Percentiles rank a stretch among this genome's conserved stretches.
phyloP scores from a whole-genome alignment of 2,329 filamentous ascomycete genomes.

The Penicillium thymicola region DNA sequence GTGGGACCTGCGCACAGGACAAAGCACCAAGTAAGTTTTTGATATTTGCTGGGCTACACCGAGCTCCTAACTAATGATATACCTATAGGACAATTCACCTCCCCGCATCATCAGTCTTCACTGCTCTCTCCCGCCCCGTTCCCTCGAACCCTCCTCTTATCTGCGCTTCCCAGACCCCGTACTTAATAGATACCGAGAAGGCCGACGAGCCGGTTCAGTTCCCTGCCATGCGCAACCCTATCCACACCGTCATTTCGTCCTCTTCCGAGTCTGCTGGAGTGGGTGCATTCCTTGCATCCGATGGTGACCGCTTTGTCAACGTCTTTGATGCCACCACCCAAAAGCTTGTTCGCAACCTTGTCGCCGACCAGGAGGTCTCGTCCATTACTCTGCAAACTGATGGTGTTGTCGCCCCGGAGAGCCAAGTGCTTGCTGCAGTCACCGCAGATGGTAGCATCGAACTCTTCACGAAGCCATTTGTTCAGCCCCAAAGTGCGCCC shows the following conservation, averaged over 20 bases:
- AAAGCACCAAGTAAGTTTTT: conserved; percentile 42
- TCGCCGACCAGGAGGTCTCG: conserved; percentile 48
- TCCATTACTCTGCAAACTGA: conserved; percentile 36
- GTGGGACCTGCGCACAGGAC: conserved; percentile 49
- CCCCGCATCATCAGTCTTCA: conserved; percentile 39
- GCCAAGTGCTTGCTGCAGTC: conserved; percentile 46
- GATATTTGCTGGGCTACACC: conserved; percentile 3
- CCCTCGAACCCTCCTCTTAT: conserved; percentile 44
- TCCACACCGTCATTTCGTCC: conserved; percentile 48
- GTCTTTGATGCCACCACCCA: conserved; percentile 45
- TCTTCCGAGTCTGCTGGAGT: conserved; percentile 32
- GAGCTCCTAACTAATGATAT: conserved; percentile 14
- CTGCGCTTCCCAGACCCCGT: conserved; percentile 51
- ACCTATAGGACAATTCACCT: conserved; percentile 42
- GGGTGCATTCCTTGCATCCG: conserved; percentile 48
- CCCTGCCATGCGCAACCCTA: conserved; percentile 49
- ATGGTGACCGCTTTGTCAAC: conserved; percentile 51
- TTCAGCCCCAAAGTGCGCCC: conserved; percentile 29
- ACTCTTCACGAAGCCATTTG: conserved; percentile 50
- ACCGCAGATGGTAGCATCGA: conserved; percentile 50
- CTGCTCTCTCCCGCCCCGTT: conserved; percentile 42
- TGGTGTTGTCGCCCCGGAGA: conserved; percentile 25
- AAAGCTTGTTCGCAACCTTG: conserved; percentile 47
- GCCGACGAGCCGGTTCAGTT: conserved; percentile 42
- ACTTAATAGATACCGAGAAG: conserved; percentile 44